A percentile compares a stretch with the other conserved stretches of the same genome.
These are phyloP conservation scores for Agaricales sp. DNA, from an alignment of 1,284 basidiomycete genomes.

Conservation along the genomic window DNA sequence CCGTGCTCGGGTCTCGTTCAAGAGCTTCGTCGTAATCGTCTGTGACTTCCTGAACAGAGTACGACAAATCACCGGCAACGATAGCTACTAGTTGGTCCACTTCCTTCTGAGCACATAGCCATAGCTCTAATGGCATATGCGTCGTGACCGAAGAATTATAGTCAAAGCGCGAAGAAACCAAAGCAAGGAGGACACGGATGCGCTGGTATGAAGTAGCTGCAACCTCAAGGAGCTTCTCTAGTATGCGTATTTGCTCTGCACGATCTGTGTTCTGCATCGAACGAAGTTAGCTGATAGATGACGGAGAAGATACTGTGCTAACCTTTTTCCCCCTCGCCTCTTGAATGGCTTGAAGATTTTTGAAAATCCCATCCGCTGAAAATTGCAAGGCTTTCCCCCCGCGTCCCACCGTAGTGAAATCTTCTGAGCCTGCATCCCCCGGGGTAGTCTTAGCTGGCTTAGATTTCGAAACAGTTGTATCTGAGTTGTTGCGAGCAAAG, in stretches of 20 bases:
- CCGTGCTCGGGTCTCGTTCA: slow-evolving; percentile 76
- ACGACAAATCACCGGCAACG: slow-evolving; percentile 60
- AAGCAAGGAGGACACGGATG: slow-evolving; percentile 88
- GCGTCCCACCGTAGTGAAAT: slow-evolving; percentile 89
- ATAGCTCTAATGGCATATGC: slow-evolving; percentile 89
- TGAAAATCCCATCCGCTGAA: slow-evolving; percentile 87
- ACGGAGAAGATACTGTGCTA: slow-evolving; percentile 10
- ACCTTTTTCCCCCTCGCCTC: slow-evolving; percentile 97
- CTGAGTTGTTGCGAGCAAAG: slow-evolving; percentile 48
- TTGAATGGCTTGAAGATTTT: slow-evolving; percentile 84
- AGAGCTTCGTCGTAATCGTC: slow-evolving; percentile 90
- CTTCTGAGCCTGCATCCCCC: slow-evolving; percentile 48
- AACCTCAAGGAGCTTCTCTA: slow-evolving; percentile 84
- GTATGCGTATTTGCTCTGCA: slow-evolving; percentile 85
- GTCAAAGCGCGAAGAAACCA: slow-evolving; percentile 94
- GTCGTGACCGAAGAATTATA: slow-evolving; percentile 85
- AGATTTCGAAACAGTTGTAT: slow-evolving; percentile 27
- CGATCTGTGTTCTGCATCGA: slow-evolving; percentile 83
- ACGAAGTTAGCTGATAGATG: slow-evolving; percentile 9
- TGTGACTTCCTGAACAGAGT: slow-evolving; percentile 81
- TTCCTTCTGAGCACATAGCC: slow-evolving; percentile 82
- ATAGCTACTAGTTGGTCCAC: slow-evolving; percentile 82
- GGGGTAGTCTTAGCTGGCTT: slow-evolving; percentile 16
- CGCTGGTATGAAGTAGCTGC: slow-evolving; percentile 86
- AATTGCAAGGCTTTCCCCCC: slow-evolving; percentile 81